Evolutionary conservation across 176 grass and related monocot genomes (phyloP), one percentile per base, ranked within the genome.

Genomic region (Oryza coarctata): DNA sequence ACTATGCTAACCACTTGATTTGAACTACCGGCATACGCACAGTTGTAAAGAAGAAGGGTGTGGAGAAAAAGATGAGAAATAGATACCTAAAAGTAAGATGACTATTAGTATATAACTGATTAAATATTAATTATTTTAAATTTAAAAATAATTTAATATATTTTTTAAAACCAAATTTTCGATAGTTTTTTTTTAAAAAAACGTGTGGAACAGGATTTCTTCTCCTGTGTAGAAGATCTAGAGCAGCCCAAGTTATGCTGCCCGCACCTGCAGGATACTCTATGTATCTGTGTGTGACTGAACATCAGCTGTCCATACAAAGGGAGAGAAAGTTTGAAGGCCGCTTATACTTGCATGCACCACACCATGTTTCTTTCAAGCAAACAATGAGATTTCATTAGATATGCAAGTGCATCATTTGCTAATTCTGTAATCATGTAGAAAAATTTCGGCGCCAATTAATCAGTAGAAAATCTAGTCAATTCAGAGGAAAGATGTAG

Each of bases 291-390:
- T 68, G 75, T 52, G 41, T 73, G 13, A 66, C 87, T 65, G 82
- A 71, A 71, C 20, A 40, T 85, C 70, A 28, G 77, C 82, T 89
- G 87, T 75, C 76, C 36, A 70, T 40, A 23, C 4, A 79, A 39
- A 34, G 9, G 38, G 38, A 31, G 20, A 44, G 22, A 60, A 79
- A 80, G 55, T 60, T 47, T 29, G 12, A 65, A 63, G 12, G 63
- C 25, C 62, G 55, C 36, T 78, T 63, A 10, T 61, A 52, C 14
- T 49, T 49, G 9, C 57, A 44, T 64, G 45, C 31, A 67, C 4
- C 70, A 81, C 39, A 9, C 35, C 77, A 71, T 65, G 82, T 82
- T 77, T 78, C 65, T 38, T 35, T 65, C 72, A 55, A 81, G 41
- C 78, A 82, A 85, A 35, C 72, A 60, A 81, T 3, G 14, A 70